phyloP scores from a whole-genome alignment of 345 rosid genomes.

The Corchorus olitorius region DNA sequence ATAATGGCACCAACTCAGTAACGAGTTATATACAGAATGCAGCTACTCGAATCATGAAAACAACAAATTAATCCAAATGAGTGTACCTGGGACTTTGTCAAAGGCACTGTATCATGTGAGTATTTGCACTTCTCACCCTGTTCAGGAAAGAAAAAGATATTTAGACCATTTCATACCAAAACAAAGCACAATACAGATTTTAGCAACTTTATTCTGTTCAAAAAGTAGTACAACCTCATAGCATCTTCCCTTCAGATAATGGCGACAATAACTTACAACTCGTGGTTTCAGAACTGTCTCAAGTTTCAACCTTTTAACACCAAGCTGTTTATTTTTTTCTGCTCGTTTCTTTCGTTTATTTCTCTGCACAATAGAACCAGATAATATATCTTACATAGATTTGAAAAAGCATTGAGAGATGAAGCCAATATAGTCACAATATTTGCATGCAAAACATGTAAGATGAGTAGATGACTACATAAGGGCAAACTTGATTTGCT shows the following conservation, averaged over 20 bases:
- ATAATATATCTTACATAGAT: conserved; percentile 1
- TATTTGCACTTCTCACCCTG: conserved; percentile 89
- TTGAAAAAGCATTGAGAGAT: conserved; percentile 8
- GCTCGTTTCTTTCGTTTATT: conserved; percentile 73
- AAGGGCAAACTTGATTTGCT: neutral
- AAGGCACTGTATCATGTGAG: conserved; percentile 79
- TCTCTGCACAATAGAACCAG: conserved; percentile 48
- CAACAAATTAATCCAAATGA: conserved; percentile 11
- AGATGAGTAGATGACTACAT: conserved; percentile 2
- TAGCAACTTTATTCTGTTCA: neutral
- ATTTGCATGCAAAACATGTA: conserved; percentile 12
- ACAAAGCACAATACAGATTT: neutral
- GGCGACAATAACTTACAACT: conserved; percentile 63
- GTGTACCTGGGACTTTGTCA: conserved; percentile 77
- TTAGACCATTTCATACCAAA: neutral
- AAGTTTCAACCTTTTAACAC: conserved; percentile 82
- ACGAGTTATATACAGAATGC: neutral
- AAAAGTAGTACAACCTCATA: conserved; percentile 52
- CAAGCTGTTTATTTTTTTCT: conserved; percentile 65
- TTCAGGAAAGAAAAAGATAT: conserved; percentile 14
- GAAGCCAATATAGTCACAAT: neutral
- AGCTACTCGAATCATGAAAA: neutral
- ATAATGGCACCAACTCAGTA: neutral
- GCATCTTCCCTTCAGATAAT: conserved; percentile 79
- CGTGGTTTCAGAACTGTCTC: conserved; percentile 61